Conservation (phyloP, 345 rosid species). For the Ceriops decandra region DNA sequence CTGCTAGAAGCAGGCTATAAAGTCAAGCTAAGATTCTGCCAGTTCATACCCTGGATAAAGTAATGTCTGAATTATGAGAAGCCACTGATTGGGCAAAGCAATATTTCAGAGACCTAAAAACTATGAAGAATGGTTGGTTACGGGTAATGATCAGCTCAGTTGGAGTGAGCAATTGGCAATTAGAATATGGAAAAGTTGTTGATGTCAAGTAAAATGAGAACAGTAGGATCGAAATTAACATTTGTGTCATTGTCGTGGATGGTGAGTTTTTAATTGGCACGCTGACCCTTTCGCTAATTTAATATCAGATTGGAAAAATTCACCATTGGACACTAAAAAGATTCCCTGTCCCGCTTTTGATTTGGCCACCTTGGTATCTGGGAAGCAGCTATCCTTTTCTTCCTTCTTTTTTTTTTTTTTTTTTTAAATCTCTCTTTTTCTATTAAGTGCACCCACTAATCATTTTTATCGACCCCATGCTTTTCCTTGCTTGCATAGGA, state of each 20-base stretch:
- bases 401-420: too few relatives aligned
- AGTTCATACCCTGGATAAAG: neutral
- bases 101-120: too few relatives aligned
- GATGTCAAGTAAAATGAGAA: neutral
- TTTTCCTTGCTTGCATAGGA: too few relatives aligned
- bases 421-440: too few relatives aligned
- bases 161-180: too few relatives aligned
- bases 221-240: neutral
- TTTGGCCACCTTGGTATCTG: slow-evolving; percentile 2
- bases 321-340: neutral
- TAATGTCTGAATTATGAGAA: neutral
- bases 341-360: slow-evolving; percentile 5
- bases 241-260: slow-evolving; percentile 6
- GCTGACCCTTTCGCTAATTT: too few relatives aligned
- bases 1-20: neutral
- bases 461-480: too few relatives aligned
- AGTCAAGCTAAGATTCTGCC: slow-evolving; percentile 19
- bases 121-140: too few relatives aligned
- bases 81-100: neutral
- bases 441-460: too few relatives aligned
- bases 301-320: too few relatives aligned
- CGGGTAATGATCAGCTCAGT: too few relatives aligned
- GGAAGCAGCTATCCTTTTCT: too few relatives aligned
- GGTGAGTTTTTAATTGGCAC: neutral
- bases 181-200: neutral